Percentiles rank a stretch among this genome's conserved stretches.
Evolutionary conservation across 2,329 filamentous ascomycete genomes (phyloP).

Genomic region (Rhexocercosporidium sp.): DNA sequence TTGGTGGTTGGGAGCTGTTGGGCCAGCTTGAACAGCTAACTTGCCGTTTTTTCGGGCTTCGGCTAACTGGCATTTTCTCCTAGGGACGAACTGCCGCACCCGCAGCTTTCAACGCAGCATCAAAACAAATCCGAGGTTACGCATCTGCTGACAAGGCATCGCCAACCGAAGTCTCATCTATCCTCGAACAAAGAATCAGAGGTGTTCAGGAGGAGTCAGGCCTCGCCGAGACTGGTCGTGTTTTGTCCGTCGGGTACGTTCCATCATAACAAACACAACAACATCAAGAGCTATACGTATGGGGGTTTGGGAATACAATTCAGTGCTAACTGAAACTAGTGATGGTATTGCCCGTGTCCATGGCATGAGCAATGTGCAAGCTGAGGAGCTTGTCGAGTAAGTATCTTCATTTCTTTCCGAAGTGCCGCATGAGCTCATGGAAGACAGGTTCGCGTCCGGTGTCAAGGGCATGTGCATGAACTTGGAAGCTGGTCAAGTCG

Average conservation of each 20-base stretch:
- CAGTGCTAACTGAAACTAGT: conserved; percentile 57
- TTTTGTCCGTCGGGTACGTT: conserved; percentile 97
- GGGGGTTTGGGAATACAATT: neutral
- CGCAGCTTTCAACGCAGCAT: conserved; percentile 72
- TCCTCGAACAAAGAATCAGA: conserved; percentile 98
- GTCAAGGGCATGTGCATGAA: conserved; percentile 99
- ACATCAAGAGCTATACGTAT: conserved; percentile 27
- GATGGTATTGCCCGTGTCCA: conserved; percentile 99
- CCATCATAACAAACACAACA: conserved; percentile 25
- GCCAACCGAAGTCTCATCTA: conserved; percentile 98
- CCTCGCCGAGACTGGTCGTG: conserved; percentile 98
- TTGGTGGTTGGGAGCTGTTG: conserved; percentile 48
- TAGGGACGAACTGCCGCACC: conserved; percentile 89
- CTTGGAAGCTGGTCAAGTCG: conserved; percentile 99
- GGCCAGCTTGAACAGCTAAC: conserved; percentile 42
- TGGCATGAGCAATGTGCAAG: conserved; percentile 99
- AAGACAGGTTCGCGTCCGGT: conserved; percentile 89
- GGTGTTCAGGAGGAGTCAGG: conserved; percentile 96
- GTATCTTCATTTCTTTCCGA: conserved; percentile 47
- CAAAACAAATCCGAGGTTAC: conserved; percentile 82
- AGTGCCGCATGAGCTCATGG: conserved; percentile 29
- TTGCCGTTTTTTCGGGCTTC: conserved; percentile 51
- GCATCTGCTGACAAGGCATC: conserved; percentile 92
- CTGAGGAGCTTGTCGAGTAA: conserved; percentile 99
- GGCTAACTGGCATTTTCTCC: conserved; percentile 59